A percentile compares a stretch with the other conserved stretches of the same genome.
Evolutionary conservation across 169 alveolate genomes (phyloP).

Genomic region (Plasmodium cynomolgi): DNA sequence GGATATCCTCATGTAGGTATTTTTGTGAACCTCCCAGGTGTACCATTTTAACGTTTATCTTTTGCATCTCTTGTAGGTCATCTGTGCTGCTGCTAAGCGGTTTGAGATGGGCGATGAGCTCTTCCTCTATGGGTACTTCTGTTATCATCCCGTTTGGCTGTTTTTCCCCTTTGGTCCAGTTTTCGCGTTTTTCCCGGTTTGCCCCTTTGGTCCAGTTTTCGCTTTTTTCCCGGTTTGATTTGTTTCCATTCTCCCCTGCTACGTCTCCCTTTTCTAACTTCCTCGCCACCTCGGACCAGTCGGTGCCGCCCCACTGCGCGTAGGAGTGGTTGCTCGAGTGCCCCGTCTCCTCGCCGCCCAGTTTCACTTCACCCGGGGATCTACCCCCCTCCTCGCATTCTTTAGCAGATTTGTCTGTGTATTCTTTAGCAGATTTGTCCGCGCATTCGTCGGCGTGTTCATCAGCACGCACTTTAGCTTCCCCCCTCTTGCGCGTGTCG

Average conservation of each 20-base stretch:
- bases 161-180: neutral
- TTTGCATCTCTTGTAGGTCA: slow-evolving; percentile 7
- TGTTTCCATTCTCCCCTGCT: neutral
- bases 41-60: slow-evolving; percentile 21
- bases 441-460: neutral
- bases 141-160: neutral
- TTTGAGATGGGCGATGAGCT: slow-evolving; percentile 14
- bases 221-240: neutral
- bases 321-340: neutral
- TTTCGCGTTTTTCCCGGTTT: neutral
- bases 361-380: neutral
- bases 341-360: neutral
- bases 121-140: neutral
- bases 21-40: neutral
- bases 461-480: neutral
- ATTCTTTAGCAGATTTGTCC: neutral
- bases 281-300: neutral
- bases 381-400: neutral
- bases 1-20: neutral
- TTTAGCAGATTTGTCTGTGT: neutral
- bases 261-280: neutral
- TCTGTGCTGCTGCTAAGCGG: neutral
- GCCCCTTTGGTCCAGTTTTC: neutral
- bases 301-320: neutral
- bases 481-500: neutral